Evolutionary conservation across 2,329 filamentous ascomycete genomes (phyloP), one percentile per base, ranked within the genome.

Genomic region (Aspergillus luchuensis): DNA sequence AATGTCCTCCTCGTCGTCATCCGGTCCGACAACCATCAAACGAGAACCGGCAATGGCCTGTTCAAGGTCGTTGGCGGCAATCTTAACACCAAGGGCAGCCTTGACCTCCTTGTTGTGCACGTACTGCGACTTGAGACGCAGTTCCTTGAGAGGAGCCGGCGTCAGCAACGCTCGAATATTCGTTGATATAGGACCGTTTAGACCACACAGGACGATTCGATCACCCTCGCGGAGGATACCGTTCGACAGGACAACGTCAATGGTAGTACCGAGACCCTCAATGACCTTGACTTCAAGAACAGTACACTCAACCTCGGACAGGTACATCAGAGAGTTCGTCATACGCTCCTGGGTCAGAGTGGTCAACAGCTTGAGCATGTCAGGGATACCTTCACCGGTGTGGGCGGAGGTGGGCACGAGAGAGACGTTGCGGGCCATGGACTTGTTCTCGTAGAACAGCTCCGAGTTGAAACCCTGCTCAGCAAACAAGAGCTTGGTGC

Each of bases 31-130:
- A 28, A 99, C 93, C 70, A 99, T 87, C 69, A 99, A 83, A 67
- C 96, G 89, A 19, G 96, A 99, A 75, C 95, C 95, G 63, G 95
- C 95, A 77, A 99, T 98, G 68, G 96, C 95, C 63, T 91, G 89
- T 77, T 99, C 95, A 21, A 99, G 89, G 65, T 93, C 92, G 69
- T 97, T 96, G 48, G 94, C 95, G 65, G 92, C 92, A 74, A 99
- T 98, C 86, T 99, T 99, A 78, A 99, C 92, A 90, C 95, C 95
- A 72, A 99, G 86, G 8, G 95, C 92, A 19, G 96, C 95, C 84
- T 97, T 99, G 81, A 97, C 93, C 78, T 97, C 92, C 82, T 99
- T 98, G 83, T 99, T 97, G 83, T 99, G 96, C 30, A 99, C 94
- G 72, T 99, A 99, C 64, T 89, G 86, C 3, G 93, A 97, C 81